A percentile compares a stretch with the other conserved stretches of the same genome.
phyloP scores from a whole-genome alignment of 2,329 filamentous ascomycete genomes.

The Hypoxylon sp. region DNA sequence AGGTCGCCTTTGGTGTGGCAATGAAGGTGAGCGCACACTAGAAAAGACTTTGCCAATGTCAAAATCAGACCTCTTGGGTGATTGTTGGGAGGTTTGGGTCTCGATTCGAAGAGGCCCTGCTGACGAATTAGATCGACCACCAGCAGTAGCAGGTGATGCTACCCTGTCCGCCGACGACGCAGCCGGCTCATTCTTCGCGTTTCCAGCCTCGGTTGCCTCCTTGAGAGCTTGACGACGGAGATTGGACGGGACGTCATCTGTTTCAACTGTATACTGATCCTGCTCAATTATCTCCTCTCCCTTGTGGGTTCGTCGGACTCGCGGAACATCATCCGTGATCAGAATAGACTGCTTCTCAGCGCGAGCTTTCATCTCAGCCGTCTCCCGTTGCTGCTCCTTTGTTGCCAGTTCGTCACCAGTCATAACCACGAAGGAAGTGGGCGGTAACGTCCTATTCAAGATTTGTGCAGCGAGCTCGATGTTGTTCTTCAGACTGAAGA shows the following conservation, averaged over 20 bases:
- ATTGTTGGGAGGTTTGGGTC: constrained; percentile 61
- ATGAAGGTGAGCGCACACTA: constrained; percentile 81
- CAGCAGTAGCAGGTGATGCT: constrained; percentile 39
- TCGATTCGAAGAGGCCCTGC: constrained; percentile 61
- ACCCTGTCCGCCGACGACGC: constrained; percentile 34
- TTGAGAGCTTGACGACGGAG: constrained; percentile 56
- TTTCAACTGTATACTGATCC: constrained; percentile 65
- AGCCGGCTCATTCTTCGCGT: constrained; percentile 23
- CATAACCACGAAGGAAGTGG: constrained; percentile 88
- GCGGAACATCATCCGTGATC: constrained; percentile 80
- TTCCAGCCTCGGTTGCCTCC: constrained; percentile 48
- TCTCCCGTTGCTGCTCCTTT: constrained; percentile 85
- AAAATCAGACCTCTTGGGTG: constrained; percentile 74
- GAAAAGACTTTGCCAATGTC: constrained; percentile 90
- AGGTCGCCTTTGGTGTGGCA: constrained; percentile 62
- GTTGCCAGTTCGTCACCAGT: constrained; percentile 91
- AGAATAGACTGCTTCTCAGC: constrained; percentile 89
- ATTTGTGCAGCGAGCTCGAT: constrained; percentile 81
- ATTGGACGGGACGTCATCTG: constrained; percentile 58
- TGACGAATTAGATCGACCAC: constrained; percentile 43
- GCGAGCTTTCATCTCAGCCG: constrained; percentile 81
- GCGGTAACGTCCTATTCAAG: constrained; percentile 78
- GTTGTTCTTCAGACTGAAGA: constrained; percentile 92
- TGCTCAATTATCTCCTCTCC: constrained; percentile 91
- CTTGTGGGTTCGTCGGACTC: constrained; percentile 92